Conservation (phyloP, 371 early-diverging fungal genomes). For the Syncephalastrum monosporum region DNA sequence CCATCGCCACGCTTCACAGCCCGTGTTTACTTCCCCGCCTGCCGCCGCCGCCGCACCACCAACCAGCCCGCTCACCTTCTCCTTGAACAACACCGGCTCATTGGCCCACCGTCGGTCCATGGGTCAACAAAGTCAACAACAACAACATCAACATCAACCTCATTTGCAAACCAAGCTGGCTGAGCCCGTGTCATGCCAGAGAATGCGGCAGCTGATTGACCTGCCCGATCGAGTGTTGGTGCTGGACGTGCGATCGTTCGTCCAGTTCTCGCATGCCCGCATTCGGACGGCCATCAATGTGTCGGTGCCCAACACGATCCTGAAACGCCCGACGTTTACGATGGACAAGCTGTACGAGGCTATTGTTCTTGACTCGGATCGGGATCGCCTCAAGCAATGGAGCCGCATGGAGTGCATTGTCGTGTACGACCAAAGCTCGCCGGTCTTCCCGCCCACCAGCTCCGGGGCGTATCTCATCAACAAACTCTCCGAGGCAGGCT, state of each 20-base stretch:
- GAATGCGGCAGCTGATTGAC: neutral
- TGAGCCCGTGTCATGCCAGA: too few relatives aligned
- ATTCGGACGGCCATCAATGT: constrained; percentile 50
- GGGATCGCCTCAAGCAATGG: constrained; percentile 45
- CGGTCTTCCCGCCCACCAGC: constrained; percentile 33
- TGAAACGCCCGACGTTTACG: constrained; percentile 55
- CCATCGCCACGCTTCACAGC: constrained; percentile 39
- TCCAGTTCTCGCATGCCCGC: constrained; percentile 39
- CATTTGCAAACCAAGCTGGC: too few relatives aligned
- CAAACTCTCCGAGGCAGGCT: constrained; percentile 34
- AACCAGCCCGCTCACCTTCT: neutral
- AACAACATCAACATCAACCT: too few relatives aligned
- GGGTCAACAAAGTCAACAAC: constrained; percentile 1
- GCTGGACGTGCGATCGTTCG: constrained; percentile 57
- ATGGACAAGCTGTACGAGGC: constrained; percentile 54
- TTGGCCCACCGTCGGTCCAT: constrained; percentile 11
- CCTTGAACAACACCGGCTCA: constrained; percentile 6
- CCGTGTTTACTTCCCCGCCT: constrained; percentile 27
- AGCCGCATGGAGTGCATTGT: constrained; percentile 41
- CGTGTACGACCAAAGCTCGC: constrained; percentile 52
- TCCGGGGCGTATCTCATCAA: constrained; percentile 41
- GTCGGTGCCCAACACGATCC: constrained; percentile 55
- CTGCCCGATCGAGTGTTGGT: constrained; percentile 28
- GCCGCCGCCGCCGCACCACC: neutral
- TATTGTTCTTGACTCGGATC: constrained; percentile 45